These are phyloP conservation scores for Aspergillus tamarii DNA, from an alignment of 2,329 filamentous ascomycete genomes.

Conservation along the genomic window DNA sequence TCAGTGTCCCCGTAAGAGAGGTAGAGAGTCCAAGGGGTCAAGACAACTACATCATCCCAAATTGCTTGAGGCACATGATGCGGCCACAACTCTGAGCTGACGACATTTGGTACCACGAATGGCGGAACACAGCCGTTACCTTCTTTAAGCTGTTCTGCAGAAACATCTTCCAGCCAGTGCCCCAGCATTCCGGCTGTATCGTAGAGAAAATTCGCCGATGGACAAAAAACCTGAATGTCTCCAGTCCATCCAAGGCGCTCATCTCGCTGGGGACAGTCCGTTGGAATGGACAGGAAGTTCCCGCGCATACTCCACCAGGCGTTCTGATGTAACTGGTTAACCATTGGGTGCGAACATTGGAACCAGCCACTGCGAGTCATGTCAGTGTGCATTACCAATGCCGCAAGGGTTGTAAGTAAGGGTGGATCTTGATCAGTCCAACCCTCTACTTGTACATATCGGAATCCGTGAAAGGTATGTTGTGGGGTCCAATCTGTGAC, in stretches of 20 bases:
- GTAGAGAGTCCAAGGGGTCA: conserved; percentile 42
- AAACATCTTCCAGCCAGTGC: conserved; percentile 55
- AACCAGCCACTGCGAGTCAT: conserved; percentile 56
- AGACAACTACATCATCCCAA: conserved; percentile 45
- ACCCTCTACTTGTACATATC: conserved; percentile 49
- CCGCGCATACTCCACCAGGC: conserved; percentile 61
- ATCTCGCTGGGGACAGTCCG: conserved; percentile 61
- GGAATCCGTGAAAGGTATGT: conserved; percentile 59
- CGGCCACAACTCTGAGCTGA: conserved; percentile 17
- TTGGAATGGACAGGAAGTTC: conserved; percentile 62
- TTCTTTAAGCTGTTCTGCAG: conserved; percentile 36
- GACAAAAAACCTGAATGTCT: conserved; percentile 54
- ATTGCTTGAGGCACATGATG: conserved; percentile 32
- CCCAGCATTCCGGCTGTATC: conserved; percentile 55
- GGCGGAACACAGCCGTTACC: conserved; percentile 29
- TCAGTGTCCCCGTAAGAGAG: conserved; percentile 36
- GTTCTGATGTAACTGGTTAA: conserved; percentile 61
- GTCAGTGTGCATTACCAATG: conserved; percentile 56
- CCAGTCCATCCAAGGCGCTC: conserved; percentile 60
- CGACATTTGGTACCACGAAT: conserved; percentile 35
- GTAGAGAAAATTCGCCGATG: conserved; percentile 58
- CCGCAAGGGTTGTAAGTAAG: conserved; percentile 32
- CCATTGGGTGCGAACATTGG: conserved; percentile 52
- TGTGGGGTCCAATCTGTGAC: conserved; percentile 47
- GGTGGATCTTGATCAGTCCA: conserved; percentile 15